phyloP scores from a whole-genome alignment of 2,329 filamentous ascomycete genomes.

The Lizonia empirigonia region DNA sequence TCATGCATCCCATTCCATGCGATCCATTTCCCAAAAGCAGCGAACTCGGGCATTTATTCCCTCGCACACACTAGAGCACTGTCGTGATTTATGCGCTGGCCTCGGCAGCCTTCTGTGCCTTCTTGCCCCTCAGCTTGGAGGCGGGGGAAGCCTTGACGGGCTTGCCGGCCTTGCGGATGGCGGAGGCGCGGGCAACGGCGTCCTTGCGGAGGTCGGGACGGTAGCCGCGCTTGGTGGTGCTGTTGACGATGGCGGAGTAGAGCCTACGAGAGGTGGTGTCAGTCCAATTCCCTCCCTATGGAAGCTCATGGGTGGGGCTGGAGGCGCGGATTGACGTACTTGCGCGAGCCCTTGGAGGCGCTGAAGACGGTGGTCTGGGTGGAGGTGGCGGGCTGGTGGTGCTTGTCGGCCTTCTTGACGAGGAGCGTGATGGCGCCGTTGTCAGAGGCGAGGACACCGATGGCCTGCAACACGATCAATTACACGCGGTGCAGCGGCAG shows the following conservation, averaged over 20 bases:
- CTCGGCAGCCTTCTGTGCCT: conserved; percentile 71
- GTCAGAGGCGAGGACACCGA: conserved; percentile 76
- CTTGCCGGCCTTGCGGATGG: conserved; percentile 79
- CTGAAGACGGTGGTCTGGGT: conserved; percentile 71
- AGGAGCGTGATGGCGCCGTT: conserved; percentile 80
- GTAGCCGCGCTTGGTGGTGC: conserved; percentile 84
- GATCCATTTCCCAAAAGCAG: conserved; percentile 15
- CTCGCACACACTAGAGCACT: background rate
- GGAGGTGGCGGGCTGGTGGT: conserved; percentile 74
- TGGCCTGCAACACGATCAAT: conserved; percentile 62
- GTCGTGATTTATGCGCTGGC: conserved; percentile 33
- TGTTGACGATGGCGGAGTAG: conserved; percentile 86
- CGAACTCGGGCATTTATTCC: conserved; percentile 6
- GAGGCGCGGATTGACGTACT: conserved; percentile 63
- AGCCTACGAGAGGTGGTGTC: conserved; percentile 57
- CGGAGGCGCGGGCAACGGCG: conserved; percentile 85
- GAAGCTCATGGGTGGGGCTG: conserved; percentile 3
- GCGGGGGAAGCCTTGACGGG: conserved; percentile 76
- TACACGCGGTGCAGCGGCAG: no score
- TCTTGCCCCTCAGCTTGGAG: conserved; percentile 77
- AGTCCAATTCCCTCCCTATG: background rate
- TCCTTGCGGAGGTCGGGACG: conserved; percentile 59
- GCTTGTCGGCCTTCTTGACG: conserved; percentile 79
- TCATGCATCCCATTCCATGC: conserved; percentile 22
- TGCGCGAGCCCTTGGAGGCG: conserved; percentile 75